Percentiles rank a stretch among this genome's conserved stretches.
These are phyloP conservation scores for Grigorovia jiainica DNA, from an alignment of 805 yeast species.

Conservation along the genomic window DNA sequence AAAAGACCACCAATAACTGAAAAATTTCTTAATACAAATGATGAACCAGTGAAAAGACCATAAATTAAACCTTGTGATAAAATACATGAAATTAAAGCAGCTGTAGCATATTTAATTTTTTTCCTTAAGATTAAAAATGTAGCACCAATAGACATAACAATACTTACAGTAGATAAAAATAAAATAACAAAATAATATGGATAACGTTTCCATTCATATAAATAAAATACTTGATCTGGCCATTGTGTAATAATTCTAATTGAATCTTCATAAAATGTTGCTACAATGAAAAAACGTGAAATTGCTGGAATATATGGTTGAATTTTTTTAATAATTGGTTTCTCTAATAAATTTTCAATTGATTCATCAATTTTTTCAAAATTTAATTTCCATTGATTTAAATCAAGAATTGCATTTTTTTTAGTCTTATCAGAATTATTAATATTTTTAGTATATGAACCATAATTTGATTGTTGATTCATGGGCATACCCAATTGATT, in stretches of 20 bases:
- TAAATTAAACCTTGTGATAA: constrained; percentile 82
- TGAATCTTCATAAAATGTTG: constrained; percentile 89
- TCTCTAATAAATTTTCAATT: constrained; percentile 2
- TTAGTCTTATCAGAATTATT: not conserved
- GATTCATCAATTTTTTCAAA: constrained; percentile 3
- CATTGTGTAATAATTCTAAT: constrained; percentile 78
- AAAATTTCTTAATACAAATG: constrained; percentile 77
- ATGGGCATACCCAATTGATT: not conserved
- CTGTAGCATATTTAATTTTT: constrained; percentile 61
- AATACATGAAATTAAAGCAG: constrained; percentile 60
- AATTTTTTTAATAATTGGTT: constrained; percentile 30
- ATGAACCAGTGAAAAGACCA: constrained; percentile 74
- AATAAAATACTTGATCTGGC: constrained; percentile 80
- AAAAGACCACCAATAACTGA: constrained; percentile 89
- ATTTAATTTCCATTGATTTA: not conserved
- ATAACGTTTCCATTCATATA: constrained; percentile 69
- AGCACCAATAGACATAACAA: constrained; percentile 67
- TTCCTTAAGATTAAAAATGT: constrained; percentile 62
- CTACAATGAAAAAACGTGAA: constrained; percentile 85
- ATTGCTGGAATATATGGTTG: constrained; percentile 78
- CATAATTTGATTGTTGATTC: not conserved
- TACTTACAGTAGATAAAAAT: constrained; percentile 54
- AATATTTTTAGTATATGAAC: not conserved
- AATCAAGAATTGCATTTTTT: not conserved
- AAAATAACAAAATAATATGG: constrained; percentile 68